Evolutionary conservation across 2,329 filamentous ascomycete species (phyloP).

Genomic region (Exophiala sideris): DNA sequence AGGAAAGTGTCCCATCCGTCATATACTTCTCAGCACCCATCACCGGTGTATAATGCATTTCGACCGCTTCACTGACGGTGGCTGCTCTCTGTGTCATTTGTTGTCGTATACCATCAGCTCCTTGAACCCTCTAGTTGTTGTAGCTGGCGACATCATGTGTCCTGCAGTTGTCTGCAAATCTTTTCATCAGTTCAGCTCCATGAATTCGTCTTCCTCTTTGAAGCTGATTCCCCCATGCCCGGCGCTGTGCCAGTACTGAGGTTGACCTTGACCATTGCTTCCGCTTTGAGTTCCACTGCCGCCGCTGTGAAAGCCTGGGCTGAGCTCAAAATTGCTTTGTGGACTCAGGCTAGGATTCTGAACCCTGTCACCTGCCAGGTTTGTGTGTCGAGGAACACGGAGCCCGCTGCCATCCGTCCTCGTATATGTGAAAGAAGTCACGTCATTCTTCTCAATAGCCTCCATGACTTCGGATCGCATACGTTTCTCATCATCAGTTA

Average conservation of each 20-base stretch:
- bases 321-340: conserved; percentile 59
- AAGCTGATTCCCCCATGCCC: conserved; percentile 64
- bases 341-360: conserved; percentile 52
- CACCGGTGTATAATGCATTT: not conserved
- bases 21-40: conserved; percentile 6
- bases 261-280: conserved; percentile 40
- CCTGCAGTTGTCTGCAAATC: not conserved
- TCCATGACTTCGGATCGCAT: conserved; percentile 94
- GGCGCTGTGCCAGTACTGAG: conserved; percentile 52
- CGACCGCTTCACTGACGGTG: not conserved
- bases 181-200: conserved; percentile 53
- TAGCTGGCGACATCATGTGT: not conserved
- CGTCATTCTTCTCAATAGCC: conserved; percentile 76
- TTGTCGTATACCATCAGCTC: too few species aligned
- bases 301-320: conserved; percentile 68
- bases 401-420: conserved; percentile 79
- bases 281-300: conserved; percentile 59
- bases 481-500: conserved; percentile 86
- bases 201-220: conserved; percentile 93
- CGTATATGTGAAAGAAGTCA: conserved; percentile 75
- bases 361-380: conserved; percentile 77
- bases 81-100: not conserved
- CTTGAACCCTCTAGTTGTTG: too few species aligned
- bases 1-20: conserved; percentile 5
- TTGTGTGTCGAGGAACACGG: conserved; percentile 88